These are phyloP conservation scores for Naganishia albida DNA, from an alignment of 1,284 basidiomycete species.

Conservation along the genomic window DNA sequence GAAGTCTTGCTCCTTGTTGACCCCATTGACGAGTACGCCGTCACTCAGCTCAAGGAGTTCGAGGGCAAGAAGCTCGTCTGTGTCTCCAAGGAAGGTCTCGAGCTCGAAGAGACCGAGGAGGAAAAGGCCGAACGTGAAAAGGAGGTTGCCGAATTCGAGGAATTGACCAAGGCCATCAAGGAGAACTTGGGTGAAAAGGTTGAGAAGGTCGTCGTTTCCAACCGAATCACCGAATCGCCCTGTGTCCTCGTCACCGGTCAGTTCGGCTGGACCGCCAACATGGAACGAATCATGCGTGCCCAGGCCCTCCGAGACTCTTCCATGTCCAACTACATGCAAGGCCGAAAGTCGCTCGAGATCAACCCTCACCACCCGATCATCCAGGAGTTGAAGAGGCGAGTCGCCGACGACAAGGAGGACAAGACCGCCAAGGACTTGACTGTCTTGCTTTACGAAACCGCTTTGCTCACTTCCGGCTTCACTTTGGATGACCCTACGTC, in stretches of 20 bases:
- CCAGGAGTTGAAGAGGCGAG: slow-evolving; percentile 93
- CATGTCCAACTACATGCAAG: slow-evolving; percentile 99
- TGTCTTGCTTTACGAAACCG: slow-evolving; percentile 94
- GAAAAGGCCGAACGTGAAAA: slow-evolving; percentile 90
- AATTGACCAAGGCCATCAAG: slow-evolving; percentile 93
- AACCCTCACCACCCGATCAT: slow-evolving; percentile 93
- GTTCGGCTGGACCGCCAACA: slow-evolving; percentile 99
- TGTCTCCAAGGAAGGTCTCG: slow-evolving; percentile 98
- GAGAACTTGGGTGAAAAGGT: slow-evolving; percentile 99
- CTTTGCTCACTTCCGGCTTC: slow-evolving; percentile 89
- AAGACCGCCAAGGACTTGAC: slow-evolving; percentile 97
- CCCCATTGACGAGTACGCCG: slow-evolving; percentile 96
- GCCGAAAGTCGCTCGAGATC: slow-evolving; percentile 98
- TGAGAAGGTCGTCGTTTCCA: slow-evolving; percentile 98
- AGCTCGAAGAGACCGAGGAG: slow-evolving; percentile 98
- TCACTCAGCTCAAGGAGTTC: slow-evolving; percentile 99
- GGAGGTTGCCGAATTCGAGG: slow-evolving; percentile 80
- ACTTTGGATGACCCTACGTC: slow-evolving; percentile 91
- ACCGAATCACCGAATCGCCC: slow-evolving; percentile 94
- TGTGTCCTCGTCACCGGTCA: slow-evolving; percentile 97
- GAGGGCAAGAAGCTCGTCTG: slow-evolving; percentile 97
- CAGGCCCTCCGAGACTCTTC: slow-evolving; percentile 93
- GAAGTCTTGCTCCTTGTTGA: slow-evolving; percentile 97
- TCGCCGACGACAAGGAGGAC: slow-evolving; percentile 95
- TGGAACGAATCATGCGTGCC: slow-evolving; percentile 99